Percentiles rank a stretch among this genome's conserved stretches.
phyloP scores from a whole-genome alignment of 2,329 filamentous ascomycete species.

The Blastomyces emzantsi region DNA sequence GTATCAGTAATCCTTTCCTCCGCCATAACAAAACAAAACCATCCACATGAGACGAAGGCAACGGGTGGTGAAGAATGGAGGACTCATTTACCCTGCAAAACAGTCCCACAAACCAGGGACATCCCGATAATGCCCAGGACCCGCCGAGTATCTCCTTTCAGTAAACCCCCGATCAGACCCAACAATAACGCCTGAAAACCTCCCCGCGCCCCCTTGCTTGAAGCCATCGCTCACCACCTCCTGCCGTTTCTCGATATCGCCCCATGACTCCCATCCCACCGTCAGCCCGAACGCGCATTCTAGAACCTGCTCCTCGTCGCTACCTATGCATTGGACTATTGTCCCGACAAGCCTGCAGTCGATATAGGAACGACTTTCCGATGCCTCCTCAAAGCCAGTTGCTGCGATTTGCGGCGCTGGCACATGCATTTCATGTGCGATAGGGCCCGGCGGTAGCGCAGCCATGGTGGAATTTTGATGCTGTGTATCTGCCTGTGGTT shows the following conservation, averaged over 20 bases:
- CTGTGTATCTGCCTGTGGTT: not conserved
- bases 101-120: not conserved
- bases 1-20: no score
- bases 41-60: not conserved
- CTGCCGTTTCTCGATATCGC: slow-evolving; percentile 16
- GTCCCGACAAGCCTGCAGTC: slow-evolving; percentile 19
- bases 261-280: slow-evolving; percentile 19
- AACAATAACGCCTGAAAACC: slow-evolving; percentile 22
- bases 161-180: not conserved
- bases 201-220: slow-evolving; percentile 23
- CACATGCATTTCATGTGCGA: not conserved
- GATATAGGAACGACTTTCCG: not conserved
- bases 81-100: not conserved
- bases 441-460: not conserved
- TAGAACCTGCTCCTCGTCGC: slow-evolving; percentile 23
- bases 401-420: not conserved
- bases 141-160: not conserved
- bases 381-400: not conserved
- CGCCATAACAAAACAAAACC: no score
- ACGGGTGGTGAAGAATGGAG: no score
- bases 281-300: slow-evolving; percentile 21
- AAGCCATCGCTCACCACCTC: slow-evolving; percentile 23
- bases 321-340: slow-evolving; percentile 22
- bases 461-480: not conserved
- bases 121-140: not conserved